A percentile compares a stretch with the other conserved stretches of the same genome.
Evolutionary conservation across 805 yeast species (phyloP).

Genomic region (Saturnispora besseyi): DNA sequence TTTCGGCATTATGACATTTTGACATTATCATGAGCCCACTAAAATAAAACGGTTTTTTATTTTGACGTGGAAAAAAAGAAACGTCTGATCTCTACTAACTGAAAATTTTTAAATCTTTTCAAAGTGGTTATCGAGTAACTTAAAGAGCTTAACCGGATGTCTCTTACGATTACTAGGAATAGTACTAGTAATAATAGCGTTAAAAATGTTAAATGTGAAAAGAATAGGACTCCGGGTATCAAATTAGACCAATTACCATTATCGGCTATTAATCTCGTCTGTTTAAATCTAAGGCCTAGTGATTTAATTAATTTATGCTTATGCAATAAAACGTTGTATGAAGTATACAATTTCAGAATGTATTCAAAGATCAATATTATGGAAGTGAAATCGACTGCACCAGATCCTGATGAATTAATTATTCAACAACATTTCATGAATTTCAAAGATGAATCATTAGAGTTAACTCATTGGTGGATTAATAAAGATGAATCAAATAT

Average conservation of each 20-base stretch:
- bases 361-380: conserved; percentile 9
- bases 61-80: not conserved
- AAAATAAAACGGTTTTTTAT: not conserved
- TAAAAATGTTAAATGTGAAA: not conserved
- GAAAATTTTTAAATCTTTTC: not conserved
- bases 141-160: not conserved
- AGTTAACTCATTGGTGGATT: conserved; percentile 11
- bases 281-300: conserved; percentile 5
- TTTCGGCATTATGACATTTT: not conserved
- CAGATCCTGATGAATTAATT: conserved; percentile 12
- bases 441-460: conserved; percentile 12
- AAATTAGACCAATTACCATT: conserved; percentile 7
- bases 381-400: conserved; percentile 6
- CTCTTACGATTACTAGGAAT: not conserved
- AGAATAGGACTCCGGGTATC: not conserved
- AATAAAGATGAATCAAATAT: conserved; percentile 7
- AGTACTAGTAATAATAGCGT: not conserved
- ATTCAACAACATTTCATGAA: conserved; percentile 13
- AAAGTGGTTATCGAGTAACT: not conserved
- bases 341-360: conserved; percentile 2
- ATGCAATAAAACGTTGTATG: conserved; percentile 4
- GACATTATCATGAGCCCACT: not conserved
- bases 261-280: conserved; percentile 2
- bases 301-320: conserved; percentile 7
- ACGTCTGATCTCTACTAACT: not conserved